Conservation (phyloP, 78 protist species). For the Carpediemonas membranifera region DNA sequence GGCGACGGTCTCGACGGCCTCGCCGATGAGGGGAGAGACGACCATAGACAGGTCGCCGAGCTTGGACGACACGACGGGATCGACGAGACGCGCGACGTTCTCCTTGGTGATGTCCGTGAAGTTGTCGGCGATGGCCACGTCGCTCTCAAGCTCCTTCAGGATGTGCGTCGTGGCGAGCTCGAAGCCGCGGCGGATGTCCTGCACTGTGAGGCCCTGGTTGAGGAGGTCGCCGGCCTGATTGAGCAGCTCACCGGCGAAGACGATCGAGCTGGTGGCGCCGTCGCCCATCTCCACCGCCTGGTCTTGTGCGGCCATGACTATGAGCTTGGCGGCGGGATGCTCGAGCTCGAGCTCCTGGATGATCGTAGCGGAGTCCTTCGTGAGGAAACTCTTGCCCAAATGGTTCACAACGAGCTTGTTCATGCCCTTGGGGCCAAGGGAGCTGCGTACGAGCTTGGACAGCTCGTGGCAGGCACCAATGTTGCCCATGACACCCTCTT, state of each 20-base stretch:
- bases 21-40: constrained; percentile 59
- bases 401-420: constrained; percentile 96
- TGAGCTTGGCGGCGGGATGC: constrained; percentile 97
- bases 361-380: constrained; percentile 97
- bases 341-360: constrained; percentile 78
- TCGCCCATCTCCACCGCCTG: constrained; percentile 93
- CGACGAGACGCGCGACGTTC: constrained; percentile 42
- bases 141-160: background rate
- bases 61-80: constrained; percentile 68
- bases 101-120: constrained; percentile 20
- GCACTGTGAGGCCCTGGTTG: constrained; percentile 72
- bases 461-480: constrained; percentile 84
- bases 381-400: constrained; percentile 86
- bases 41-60: constrained; percentile 78
- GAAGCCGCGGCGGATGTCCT: constrained; percentile 81
- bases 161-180: background rate
- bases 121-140: background rate
- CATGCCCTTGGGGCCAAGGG: constrained; percentile 94
- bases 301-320: constrained; percentile 78
- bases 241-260: constrained; percentile 90
- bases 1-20: no score
- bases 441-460: constrained; percentile 66
- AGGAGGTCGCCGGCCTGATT: constrained; percentile 71
- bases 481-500: constrained; percentile 86
- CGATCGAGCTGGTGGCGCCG: constrained; percentile 80